These are phyloP conservation scores for Sarocladium strictum DNA, from an alignment of 2,329 filamentous ascomycete genomes.

Conservation along the genomic window DNA sequence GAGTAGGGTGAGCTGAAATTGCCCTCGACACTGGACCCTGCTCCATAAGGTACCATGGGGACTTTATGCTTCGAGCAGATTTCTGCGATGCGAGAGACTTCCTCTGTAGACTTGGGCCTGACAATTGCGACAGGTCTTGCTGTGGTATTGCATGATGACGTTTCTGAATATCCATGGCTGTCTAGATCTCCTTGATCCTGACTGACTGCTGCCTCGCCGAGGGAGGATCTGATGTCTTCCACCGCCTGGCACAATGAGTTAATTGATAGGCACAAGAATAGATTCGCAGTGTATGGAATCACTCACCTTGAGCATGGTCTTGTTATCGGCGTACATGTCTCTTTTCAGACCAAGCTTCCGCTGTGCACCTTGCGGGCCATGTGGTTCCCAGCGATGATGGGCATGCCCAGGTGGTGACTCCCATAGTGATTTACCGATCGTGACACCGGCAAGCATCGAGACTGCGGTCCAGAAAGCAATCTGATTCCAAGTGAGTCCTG, in stretches of 20 bases:
- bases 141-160: conserved; percentile 62
- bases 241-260: conserved; percentile 38
- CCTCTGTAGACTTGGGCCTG: conserved; percentile 57
- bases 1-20: conserved; percentile 63
- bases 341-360: background rate
- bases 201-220: conserved; percentile 56
- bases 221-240: conserved; percentile 40
- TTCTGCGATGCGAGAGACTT: conserved; percentile 57
- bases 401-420: background rate
- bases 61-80: conserved; percentile 57
- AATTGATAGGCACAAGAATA: background rate
- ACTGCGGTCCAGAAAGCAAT: background rate
- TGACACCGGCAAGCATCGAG: background rate
- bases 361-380: background rate
- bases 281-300: too few relatives aligned
- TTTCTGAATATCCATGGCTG: conserved; percentile 63
- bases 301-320: conserved; percentile 17
- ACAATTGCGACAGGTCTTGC: conserved; percentile 58
- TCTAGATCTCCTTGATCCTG: conserved; percentile 59
- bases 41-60: conserved; percentile 70
- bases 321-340: conserved; percentile 17
- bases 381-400: background rate
- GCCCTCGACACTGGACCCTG: conserved; percentile 66
- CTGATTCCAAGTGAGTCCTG: background rate
- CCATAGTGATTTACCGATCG: background rate